Conservation (phyloP, 768 basidiomycete genomes). For the Naganishia onofrii region DNA sequence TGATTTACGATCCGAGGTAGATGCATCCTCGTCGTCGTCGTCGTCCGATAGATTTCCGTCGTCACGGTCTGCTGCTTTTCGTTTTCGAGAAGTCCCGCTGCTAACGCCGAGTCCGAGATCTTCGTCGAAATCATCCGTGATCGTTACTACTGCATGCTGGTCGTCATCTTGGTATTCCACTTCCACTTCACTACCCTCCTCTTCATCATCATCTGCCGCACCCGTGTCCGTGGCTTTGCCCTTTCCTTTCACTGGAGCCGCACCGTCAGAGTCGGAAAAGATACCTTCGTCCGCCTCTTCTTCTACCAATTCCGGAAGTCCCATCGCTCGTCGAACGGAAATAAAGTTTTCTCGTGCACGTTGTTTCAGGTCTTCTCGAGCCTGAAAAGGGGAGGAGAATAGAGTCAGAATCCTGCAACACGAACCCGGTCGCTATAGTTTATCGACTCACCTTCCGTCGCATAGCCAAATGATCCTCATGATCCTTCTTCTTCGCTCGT, state of each 20-base stretch:
- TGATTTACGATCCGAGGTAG: conserved; percentile 1
- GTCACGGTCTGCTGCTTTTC: conserved; percentile 11
- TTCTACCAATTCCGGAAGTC: conserved; percentile 52
- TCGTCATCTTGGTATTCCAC: conserved; percentile 79
- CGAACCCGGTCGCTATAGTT: neutral
- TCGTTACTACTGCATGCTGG: conserved; percentile 80
- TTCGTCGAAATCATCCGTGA: conserved; percentile 82
- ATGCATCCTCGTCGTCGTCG: neutral
- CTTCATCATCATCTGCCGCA: conserved; percentile 64
- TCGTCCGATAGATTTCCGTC: conserved; percentile 24
- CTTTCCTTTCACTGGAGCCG: conserved; percentile 32
- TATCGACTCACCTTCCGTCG: conserved; percentile 66
- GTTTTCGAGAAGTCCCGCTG: neutral
- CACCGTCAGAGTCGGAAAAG: conserved; percentile 44
- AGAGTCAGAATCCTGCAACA: neutral
- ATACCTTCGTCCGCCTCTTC: conserved; percentile 59
- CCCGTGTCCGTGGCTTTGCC: conserved; percentile 26
- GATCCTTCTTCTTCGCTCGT: conserved; percentile 72
- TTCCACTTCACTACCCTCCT: conserved; percentile 58
- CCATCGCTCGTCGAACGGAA: conserved; percentile 66
- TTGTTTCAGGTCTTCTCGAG: conserved; percentile 72
- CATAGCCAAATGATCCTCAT: conserved; percentile 69
- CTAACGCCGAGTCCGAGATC: conserved; percentile 56
- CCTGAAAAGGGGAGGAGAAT: conserved; percentile 55
- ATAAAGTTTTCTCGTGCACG: conserved; percentile 73